Evolutionary conservation across 495 filamentous ascomycete genomes (phyloP).

Genomic region (Aspergillus panamensis): DNA sequence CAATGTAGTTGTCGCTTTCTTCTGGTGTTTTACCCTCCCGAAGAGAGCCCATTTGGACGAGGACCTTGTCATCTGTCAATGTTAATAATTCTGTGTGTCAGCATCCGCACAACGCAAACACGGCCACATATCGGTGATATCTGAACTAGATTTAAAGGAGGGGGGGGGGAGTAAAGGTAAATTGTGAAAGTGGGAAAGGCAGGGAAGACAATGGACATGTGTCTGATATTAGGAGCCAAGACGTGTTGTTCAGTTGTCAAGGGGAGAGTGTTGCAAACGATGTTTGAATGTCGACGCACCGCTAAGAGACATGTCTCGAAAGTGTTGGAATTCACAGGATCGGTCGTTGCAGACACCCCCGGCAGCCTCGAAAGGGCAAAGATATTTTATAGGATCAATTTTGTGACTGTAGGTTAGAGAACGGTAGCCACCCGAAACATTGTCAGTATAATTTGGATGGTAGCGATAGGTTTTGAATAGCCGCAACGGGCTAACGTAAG

Average conservation of each 20-base stretch:
- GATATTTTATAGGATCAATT: slow-evolving; percentile 66
- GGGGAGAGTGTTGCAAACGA: slow-evolving; percentile 27
- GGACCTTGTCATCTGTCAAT: slow-evolving; percentile 76
- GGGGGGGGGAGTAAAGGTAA: neutral
- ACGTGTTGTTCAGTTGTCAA: slow-evolving; percentile 14
- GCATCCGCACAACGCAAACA: slow-evolving; percentile 47
- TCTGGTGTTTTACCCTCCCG: slow-evolving; percentile 66
- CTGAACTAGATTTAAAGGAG: neutral
- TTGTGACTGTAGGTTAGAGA: slow-evolving; percentile 91
- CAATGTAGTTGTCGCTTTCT: slow-evolving; percentile 66
- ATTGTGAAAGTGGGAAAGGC: slow-evolving; percentile 5
- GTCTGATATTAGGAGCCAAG: slow-evolving; percentile 15
- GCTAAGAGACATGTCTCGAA: slow-evolving; percentile 66
- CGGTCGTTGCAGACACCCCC: slow-evolving; percentile 75
- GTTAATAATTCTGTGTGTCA: slow-evolving; percentile 58
- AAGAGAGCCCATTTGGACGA: slow-evolving; percentile 73
- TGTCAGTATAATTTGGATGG: slow-evolving; percentile 67
- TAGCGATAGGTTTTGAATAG: slow-evolving; percentile 86
- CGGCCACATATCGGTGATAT: slow-evolving; percentile 5
- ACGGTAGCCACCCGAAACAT: slow-evolving; percentile 71
- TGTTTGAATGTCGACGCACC: slow-evolving; percentile 66
- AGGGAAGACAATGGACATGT: slow-evolving; percentile 11
- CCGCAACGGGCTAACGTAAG: slow-evolving; percentile 80
- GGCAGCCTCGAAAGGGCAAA: slow-evolving; percentile 72
- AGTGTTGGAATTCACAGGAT: slow-evolving; percentile 73